phyloP scores from a whole-genome alignment of 208 protist species.

The Trypanosoma caninum region DNA sequence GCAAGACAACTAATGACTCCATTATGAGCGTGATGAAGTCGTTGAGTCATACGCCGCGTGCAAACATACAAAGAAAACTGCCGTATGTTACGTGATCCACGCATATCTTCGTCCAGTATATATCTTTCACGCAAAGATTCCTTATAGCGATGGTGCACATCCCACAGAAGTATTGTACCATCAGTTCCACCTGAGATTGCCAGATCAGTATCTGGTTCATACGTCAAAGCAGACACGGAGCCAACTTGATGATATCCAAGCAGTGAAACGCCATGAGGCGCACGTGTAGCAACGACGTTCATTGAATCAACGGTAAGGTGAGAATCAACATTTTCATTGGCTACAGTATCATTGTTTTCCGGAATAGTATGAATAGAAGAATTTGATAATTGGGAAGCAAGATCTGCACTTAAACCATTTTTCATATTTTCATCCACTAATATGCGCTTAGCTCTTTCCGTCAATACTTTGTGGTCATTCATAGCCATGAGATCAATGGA shows the following conservation, averaged over 20 bases:
- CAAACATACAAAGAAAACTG: conserved; percentile 27
- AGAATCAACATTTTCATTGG: background rate
- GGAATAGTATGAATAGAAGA: background rate
- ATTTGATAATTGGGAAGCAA: background rate
- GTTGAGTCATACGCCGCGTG: conserved; percentile 20
- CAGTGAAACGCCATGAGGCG: conserved; percentile 33
- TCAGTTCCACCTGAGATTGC: conserved; percentile 38
- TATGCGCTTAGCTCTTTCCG: background rate
- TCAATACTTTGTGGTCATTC: background rate
- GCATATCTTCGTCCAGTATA: conserved; percentile 12
- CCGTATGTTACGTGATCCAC: conserved; percentile 4
- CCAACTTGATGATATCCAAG: conserved; percentile 37
- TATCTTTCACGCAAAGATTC: conserved; percentile 4
- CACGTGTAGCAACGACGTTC: too few relatives aligned
- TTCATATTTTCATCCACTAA: background rate
- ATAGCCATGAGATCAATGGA: conserved; percentile 4
- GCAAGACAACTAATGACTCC: conserved; percentile 31
- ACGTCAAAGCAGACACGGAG: conserved; percentile 15
- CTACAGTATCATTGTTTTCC: background rate
- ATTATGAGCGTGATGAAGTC: conserved; percentile 25
- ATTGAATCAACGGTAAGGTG: background rate
- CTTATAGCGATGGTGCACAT: conserved; percentile 26
- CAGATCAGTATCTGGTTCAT: conserved; percentile 16
- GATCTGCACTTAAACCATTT: background rate
- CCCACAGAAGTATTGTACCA: conserved; percentile 41